phyloP scores from a whole-genome alignment of 306 rosid genomes.

The Lablab purpureus region DNA sequence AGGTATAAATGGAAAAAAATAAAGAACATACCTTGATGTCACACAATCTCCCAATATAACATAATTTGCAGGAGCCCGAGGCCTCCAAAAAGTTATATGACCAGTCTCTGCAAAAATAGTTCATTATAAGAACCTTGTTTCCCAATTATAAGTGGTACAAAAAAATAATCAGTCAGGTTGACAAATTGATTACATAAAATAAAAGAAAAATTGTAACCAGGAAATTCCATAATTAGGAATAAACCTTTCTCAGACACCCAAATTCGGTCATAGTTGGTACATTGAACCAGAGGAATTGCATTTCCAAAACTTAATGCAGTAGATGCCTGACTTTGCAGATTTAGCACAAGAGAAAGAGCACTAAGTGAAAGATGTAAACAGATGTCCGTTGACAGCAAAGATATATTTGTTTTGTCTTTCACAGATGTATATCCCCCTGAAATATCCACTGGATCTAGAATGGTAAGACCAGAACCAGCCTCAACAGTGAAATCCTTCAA shows the following conservation, averaged over 20 bases:
- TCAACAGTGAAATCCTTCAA: slow-evolving; percentile 92
- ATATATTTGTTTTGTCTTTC: slow-evolving; percentile 91
- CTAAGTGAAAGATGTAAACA: slow-evolving; percentile 94
- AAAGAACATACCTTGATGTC: slow-evolving; percentile 72
- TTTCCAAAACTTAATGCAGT: slow-evolving; percentile 83
- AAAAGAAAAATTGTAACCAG: slow-evolving; percentile 10
- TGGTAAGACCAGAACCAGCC: slow-evolving; percentile 95
- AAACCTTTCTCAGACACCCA: slow-evolving; percentile 93
- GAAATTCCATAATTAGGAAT: slow-evolving; percentile 25
- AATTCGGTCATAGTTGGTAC: slow-evolving; percentile 83
- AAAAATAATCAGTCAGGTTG: slow-evolving; percentile 20
- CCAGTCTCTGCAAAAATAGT: slow-evolving; percentile 66
- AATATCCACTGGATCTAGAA: slow-evolving; percentile 94
- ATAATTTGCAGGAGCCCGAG: slow-evolving; percentile 90
- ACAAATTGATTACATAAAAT: slow-evolving; percentile 30
- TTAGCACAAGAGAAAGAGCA: slow-evolving; percentile 84
- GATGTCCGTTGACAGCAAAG: slow-evolving; percentile 84
- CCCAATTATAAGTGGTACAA: slow-evolving; percentile 19
- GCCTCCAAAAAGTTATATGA: slow-evolving; percentile 92
- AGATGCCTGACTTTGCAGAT: slow-evolving; percentile 86
- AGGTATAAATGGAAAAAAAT: background rate
- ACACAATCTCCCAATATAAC: slow-evolving; percentile 95
- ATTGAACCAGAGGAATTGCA: slow-evolving; percentile 73
- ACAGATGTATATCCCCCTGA: slow-evolving; percentile 98
- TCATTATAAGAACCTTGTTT: slow-evolving; percentile 31